Evolutionary conservation across 331 rosid genomes (phyloP).

Genomic region (Telfairia occidentalis): DNA sequence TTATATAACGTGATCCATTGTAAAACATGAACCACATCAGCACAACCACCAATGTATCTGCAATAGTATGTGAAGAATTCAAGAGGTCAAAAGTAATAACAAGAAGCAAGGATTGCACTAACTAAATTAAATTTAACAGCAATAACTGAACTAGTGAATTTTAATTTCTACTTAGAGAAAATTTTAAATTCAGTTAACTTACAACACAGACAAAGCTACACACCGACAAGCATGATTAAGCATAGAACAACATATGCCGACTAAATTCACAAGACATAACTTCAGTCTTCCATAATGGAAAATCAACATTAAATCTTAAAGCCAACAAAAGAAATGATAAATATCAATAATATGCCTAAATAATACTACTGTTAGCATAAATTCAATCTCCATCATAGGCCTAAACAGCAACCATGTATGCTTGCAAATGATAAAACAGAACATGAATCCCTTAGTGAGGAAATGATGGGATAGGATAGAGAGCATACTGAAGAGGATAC

Average conservation of each 20-base stretch:
- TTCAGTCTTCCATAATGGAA: neutral
- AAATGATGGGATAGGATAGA: neutral
- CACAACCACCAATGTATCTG: conserved; percentile 57
- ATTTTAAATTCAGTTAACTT: neutral
- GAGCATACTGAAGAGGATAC: conserved; percentile 82
- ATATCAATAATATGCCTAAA: neutral
- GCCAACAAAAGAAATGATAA: neutral
- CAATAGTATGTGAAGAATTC: conserved; percentile 27
- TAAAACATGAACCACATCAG: conserved; percentile 62
- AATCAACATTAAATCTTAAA: neutral
- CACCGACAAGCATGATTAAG: neutral
- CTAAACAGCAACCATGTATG: neutral
- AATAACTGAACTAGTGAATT: neutral
- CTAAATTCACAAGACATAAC: neutral
- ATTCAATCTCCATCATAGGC: neutral
- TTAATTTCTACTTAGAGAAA: neutral
- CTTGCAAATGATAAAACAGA: conserved; percentile 4
- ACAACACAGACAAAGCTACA: neutral
- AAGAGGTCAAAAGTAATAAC: conserved; percentile 13
- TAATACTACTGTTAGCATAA: neutral
- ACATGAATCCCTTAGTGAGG: neutral
- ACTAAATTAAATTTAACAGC: neutral
- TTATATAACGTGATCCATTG: conserved; percentile 31
- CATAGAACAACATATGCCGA: neutral
- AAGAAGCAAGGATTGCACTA: neutral